Evolutionary conservation across 2,329 filamentous ascomycete species (phyloP).

Genomic region (Drechslerella coelobrocha): DNA sequence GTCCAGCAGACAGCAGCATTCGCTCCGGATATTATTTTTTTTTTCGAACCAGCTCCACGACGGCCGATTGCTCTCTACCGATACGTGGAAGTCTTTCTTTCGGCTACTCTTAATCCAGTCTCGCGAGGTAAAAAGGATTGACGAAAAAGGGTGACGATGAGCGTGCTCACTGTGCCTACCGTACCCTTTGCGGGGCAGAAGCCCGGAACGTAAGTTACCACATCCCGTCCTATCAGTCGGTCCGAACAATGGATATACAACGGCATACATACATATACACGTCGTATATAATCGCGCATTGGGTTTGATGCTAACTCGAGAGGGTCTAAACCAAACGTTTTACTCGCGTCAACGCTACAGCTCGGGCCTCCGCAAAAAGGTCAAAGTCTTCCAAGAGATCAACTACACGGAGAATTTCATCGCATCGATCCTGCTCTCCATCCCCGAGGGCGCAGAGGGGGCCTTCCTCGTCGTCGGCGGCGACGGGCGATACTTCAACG

Average conservation of each 20-base stretch:
- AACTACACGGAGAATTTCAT: conserved; percentile 98
- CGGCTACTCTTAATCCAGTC: too few species aligned
- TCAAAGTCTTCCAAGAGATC: conserved; percentile 92
- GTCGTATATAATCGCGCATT: too few species aligned
- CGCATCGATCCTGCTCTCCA: conserved; percentile 90
- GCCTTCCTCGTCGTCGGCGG: conserved; percentile 95
- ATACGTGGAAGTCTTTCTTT: not conserved
- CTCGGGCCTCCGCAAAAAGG: conserved; percentile 98
- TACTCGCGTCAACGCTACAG: conserved; percentile 61
- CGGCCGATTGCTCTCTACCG: not conserved
- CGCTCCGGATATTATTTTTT: too few species aligned
- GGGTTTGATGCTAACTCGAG: too few species aligned
- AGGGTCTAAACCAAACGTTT: conserved; percentile 45
- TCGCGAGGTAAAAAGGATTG: too few species aligned
- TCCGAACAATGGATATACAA: too few species aligned
- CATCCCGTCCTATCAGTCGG: not conserved
- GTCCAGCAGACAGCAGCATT: not conserved
- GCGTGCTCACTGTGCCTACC: conserved; percentile 35
- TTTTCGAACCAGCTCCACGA: too few species aligned
- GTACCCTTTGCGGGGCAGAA: conserved; percentile 75
- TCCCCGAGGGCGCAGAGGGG: conserved; percentile 88
- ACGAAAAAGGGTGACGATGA: too few species aligned
- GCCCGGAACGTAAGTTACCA: conserved; percentile 86
- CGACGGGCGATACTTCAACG: conserved; percentile 96
- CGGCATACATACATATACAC: too few species aligned